These are phyloP conservation scores for Nicotiana tabacum DNA, from an alignment of 257 asterid species.

Conservation along the genomic window DNA sequence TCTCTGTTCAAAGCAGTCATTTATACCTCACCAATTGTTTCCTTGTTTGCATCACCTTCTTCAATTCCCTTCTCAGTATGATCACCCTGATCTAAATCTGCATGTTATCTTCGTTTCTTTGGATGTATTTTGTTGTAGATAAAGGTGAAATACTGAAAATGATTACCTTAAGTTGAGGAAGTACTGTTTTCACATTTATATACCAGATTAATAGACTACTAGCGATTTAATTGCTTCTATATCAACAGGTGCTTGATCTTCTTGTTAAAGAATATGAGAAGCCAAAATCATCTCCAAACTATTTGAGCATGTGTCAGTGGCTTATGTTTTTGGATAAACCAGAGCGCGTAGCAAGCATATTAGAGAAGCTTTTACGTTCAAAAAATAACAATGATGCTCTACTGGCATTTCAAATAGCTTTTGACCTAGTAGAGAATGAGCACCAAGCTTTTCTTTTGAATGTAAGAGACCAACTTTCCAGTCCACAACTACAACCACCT, in stretches of 20 bases:
- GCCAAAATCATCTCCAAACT: conserved; percentile 72
- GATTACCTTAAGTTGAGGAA: conserved; percentile 1
- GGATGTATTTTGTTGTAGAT: neutral
- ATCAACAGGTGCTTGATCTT: conserved; percentile 62
- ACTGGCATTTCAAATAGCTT: conserved; percentile 86
- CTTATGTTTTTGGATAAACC: conserved; percentile 92
- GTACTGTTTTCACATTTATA: neutral
- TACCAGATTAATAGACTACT: neutral
- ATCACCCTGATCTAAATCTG: conserved; percentile 4
- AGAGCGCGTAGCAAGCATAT: conserved; percentile 62
- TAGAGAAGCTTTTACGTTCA: conserved; percentile 72
- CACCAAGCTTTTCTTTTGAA: conserved; percentile 84
- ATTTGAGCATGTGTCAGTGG: conserved; percentile 85
- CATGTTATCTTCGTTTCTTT: neutral
- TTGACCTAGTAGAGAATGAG: conserved; percentile 90
- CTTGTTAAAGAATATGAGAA: conserved; percentile 71
- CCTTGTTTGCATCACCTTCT: neutral
- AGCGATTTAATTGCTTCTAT: neutral
- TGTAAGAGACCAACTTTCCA: conserved; percentile 60
- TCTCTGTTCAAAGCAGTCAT: neutral
- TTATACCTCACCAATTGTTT: neutral
- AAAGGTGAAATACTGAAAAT: neutral
- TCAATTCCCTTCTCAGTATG: neutral
- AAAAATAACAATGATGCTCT: conserved; percentile 72
- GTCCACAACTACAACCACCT: conserved; percentile 47